phyloP scores from a whole-genome alignment of 2,329 filamentous ascomycete species.

The Leptosphaerulina australis region DNA sequence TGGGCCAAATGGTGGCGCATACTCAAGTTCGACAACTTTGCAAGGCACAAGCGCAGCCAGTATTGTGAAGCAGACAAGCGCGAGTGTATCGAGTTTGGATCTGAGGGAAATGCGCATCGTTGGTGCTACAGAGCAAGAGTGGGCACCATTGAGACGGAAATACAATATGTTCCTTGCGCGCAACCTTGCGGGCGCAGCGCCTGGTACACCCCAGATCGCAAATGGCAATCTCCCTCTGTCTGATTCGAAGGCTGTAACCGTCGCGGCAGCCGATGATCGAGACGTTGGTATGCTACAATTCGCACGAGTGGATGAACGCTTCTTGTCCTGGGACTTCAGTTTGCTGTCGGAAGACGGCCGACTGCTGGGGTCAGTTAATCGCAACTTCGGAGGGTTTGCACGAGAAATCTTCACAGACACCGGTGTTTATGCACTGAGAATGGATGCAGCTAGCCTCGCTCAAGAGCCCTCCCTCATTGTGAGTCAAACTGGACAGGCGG shows the following conservation, averaged over 20 bases:
- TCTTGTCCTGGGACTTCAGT: slow-evolving; percentile 69
- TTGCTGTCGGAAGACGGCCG: slow-evolving; percentile 58
- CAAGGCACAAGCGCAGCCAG: slow-evolving; percentile 54
- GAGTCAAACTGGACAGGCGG: slow-evolving; percentile 44
- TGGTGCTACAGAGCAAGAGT: slow-evolving; percentile 67
- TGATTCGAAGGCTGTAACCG: slow-evolving; percentile 54
- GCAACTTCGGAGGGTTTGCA: slow-evolving; percentile 67
- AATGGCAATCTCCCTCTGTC: slow-evolving; percentile 57
- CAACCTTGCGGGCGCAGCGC: slow-evolving; percentile 48
- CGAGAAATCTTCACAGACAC: slow-evolving; percentile 70
- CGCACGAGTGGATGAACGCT: slow-evolving; percentile 66
- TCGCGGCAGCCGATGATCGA: slow-evolving; percentile 44
- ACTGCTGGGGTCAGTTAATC: slow-evolving; percentile 66
- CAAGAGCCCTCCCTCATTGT: slow-evolving; percentile 48
- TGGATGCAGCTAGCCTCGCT: slow-evolving; percentile 62
- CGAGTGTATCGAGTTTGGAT: slow-evolving; percentile 61
- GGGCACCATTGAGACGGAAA: slow-evolving; percentile 66
- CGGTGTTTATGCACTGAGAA: slow-evolving; percentile 67
- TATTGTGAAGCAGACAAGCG: slow-evolving; percentile 52
- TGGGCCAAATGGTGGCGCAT: slow-evolving; percentile 26
- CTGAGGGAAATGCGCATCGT: slow-evolving; percentile 66
- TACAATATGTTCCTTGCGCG: slow-evolving; percentile 69
- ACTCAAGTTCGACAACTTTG: slow-evolving; percentile 51
- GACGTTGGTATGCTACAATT: slow-evolving; percentile 63
- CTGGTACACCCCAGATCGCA: slow-evolving; percentile 49